Conservation (phyloP, 345 rosid species). For the Hibiscus tridactylites region DNA sequence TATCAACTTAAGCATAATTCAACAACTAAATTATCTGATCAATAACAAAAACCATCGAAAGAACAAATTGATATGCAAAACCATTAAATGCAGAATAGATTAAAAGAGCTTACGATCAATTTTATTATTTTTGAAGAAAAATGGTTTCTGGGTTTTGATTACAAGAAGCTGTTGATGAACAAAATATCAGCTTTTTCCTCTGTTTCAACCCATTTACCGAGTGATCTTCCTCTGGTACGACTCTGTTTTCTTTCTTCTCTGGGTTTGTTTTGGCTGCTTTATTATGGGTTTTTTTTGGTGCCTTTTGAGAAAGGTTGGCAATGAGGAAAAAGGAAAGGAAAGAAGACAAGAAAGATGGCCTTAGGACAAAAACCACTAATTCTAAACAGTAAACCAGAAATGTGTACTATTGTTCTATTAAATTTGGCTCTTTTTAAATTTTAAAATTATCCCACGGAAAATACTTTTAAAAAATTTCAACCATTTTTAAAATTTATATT, state of each 20-base stretch:
- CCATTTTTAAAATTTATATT: too few relatives aligned
- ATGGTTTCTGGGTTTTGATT: background rate
- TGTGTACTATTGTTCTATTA: background rate
- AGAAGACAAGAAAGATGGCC: background rate
- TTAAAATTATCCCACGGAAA: too few relatives aligned
- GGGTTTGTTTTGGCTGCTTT: constrained; percentile 20
- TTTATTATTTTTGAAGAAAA: background rate
- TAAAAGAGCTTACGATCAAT: constrained; percentile 12
- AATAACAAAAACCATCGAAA: background rate
- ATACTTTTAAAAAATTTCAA: too few relatives aligned
- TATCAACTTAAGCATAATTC: background rate
- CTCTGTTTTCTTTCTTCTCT: constrained; percentile 7
- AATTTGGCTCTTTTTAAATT: too few relatives aligned
- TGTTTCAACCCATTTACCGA: constrained; percentile 31
- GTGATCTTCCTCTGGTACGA: constrained; percentile 17
- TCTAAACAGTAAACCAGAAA: background rate
- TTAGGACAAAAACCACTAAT: background rate
- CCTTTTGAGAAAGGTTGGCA: constrained; percentile 13
- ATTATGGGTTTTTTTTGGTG: constrained; percentile 7
- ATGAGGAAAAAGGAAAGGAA: background rate
- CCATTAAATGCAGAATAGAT: background rate
- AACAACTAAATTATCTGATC: background rate
- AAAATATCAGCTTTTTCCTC: background rate
- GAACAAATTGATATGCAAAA: background rate
- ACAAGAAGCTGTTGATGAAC: background rate